A percentile compares a stretch with the other conserved stretches of the same genome.
Conservation (phyloP, 2,329 filamentous ascomycete genomes). For the Colletotrichum sojae region DNA sequence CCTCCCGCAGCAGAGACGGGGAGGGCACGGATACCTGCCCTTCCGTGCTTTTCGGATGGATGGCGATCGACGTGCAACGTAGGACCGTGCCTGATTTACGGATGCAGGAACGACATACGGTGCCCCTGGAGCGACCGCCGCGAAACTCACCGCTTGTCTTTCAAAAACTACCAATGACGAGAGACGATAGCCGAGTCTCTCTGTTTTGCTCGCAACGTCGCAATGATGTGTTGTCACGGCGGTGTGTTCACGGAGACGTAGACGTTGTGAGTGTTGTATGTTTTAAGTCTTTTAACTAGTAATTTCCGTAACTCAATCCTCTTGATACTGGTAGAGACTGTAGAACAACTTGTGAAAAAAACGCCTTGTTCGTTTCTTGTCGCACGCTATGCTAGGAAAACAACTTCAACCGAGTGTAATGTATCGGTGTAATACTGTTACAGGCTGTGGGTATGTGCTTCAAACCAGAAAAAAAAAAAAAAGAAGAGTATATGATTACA, state of each 20-base stretch:
- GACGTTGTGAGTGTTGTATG: conserved; percentile 6
- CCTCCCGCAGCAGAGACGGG: not conserved
- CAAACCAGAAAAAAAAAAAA: not conserved
- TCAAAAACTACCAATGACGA: not conserved
- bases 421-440: conserved; percentile 21
- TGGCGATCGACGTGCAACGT: conserved; percentile 20
- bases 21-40: not conserved
- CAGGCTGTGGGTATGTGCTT: conserved; percentile 18
- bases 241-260: too few species aligned
- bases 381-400: conserved; percentile 38
- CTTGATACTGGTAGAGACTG: conserved; percentile 26
- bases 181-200: conserved; percentile 9
- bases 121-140: conserved; percentile 15
- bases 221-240: not conserved
- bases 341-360: conserved; percentile 14
- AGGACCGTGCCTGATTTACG: conserved; percentile 23
- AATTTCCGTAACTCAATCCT: not conserved
- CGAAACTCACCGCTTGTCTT: not conserved
- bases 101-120: not conserved
- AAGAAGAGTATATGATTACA: conserved; percentile 11
- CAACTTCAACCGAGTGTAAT: conserved; percentile 19
- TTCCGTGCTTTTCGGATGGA: conserved; percentile 28
- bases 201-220: not conserved
- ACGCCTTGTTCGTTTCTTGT: conserved; percentile 14
- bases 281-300: conserved; percentile 12